Evolutionary conservation across 805 yeast species (phyloP).

Genomic region (Monosporozyma servazzii): DNA sequence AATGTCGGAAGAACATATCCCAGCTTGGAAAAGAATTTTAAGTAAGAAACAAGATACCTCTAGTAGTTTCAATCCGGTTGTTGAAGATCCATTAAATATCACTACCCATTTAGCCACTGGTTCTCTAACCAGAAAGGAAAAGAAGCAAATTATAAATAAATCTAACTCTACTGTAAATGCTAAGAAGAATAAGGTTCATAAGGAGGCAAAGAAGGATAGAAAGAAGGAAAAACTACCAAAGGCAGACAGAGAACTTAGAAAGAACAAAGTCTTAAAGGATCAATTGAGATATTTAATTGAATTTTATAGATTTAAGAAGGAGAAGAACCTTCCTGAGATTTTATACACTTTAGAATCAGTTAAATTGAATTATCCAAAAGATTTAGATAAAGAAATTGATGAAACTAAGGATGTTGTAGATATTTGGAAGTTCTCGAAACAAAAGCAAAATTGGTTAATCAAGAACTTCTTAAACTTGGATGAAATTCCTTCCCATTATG

Average conservation of each 20-base stretch:
- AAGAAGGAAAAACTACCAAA: constrained; percentile 24
- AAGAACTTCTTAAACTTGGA: constrained; percentile 24
- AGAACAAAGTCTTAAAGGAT: constrained; percentile 25
- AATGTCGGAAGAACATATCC: constrained; percentile 21
- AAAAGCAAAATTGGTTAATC: constrained; percentile 30
- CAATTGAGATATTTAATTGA: constrained; percentile 29
- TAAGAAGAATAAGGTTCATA: constrained; percentile 11
- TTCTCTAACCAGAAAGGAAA: constrained; percentile 23
- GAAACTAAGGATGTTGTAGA: constrained; percentile 16
- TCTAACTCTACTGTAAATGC: constrained; percentile 4
- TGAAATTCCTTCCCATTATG: constrained; percentile 23
- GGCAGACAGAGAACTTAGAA: constrained; percentile 18
- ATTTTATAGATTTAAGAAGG: constrained; percentile 21
- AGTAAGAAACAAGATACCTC: constrained; percentile 11
- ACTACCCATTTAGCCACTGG: constrained; percentile 31
- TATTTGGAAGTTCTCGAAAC: constrained; percentile 31
- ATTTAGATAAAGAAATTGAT: constrained; percentile 4
- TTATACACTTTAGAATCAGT: constrained; percentile 18
- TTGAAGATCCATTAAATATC: constrained; percentile 28
- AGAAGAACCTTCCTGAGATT: constrained; percentile 18
- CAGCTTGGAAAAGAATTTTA: constrained; percentile 31
- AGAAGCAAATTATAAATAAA: constrained; percentile 24
- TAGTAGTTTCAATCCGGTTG: constrained; percentile 5
- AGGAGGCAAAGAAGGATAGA: constrained; percentile 12
- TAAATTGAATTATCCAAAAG: constrained; percentile 12